Conservation (phyloP, 2,329 filamentous ascomycete species). For the Capronia epimyces region DNA sequence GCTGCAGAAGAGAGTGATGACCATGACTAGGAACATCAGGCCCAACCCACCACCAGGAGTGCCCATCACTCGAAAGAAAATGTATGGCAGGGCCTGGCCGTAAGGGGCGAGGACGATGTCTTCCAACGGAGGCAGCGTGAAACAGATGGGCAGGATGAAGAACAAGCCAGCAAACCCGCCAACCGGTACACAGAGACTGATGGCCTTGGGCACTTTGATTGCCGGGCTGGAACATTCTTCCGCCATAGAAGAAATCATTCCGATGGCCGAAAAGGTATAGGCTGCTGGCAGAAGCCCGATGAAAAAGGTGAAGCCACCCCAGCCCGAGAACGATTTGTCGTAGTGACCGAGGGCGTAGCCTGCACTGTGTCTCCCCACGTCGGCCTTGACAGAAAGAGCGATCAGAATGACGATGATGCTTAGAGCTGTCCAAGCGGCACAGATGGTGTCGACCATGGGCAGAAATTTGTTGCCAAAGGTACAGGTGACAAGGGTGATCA, state of each 20-base stretch:
- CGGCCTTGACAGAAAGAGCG: constrained; percentile 51
- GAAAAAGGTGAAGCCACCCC: constrained; percentile 57
- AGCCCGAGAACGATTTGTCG: constrained; percentile 52
- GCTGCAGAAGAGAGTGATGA: constrained; percentile 50
- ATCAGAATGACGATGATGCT: constrained; percentile 56
- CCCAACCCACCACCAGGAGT: constrained; percentile 44
- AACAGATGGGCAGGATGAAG: constrained; percentile 52
- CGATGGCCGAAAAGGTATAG: constrained; percentile 56
- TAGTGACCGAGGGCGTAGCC: constrained; percentile 53
- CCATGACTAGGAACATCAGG: constrained; percentile 47
- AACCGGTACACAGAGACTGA: constrained; percentile 50
- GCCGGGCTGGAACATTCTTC: constrained; percentile 54
- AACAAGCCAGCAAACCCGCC: constrained; percentile 52
- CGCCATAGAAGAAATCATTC: constrained; percentile 60
- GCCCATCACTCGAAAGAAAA: constrained; percentile 48
- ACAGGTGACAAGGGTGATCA: constrained; percentile 61
- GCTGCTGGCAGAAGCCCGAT: constrained; percentile 57
- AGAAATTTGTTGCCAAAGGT: constrained; percentile 62
- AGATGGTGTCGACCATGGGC: constrained; percentile 57
- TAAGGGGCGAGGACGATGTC: constrained; percentile 44
- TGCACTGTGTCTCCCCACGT: constrained; percentile 49
- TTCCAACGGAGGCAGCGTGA: constrained; percentile 44
- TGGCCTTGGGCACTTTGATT: constrained; percentile 49
- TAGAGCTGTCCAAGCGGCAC: constrained; percentile 51
- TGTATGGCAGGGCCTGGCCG: constrained; percentile 49